Base-by-base conservation (phyloP, 768 basidiomycete genomes). In the Saitozyma podzolica region DNA sequence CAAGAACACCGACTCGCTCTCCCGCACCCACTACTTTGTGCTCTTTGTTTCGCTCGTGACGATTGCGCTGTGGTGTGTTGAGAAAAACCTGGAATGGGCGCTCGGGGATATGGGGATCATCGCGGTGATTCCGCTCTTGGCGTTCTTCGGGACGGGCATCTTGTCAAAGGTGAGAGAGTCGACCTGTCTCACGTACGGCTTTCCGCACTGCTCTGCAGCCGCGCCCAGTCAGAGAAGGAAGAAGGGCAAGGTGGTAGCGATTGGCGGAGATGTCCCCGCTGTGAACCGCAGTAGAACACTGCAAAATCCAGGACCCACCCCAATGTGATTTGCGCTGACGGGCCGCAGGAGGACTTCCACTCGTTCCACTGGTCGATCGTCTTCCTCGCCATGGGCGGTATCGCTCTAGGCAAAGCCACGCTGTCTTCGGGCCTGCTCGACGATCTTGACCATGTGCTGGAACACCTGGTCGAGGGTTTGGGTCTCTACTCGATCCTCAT, bases 51-150 rank as follows among this genome's bases (percentile, higher is more conserved):
- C 90, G 68, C 64, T 93, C 29, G 79, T 84, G 56, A 98, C 96
- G 2, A 98, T 99, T 69, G 84, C 70, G 7, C 80, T 98, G 58
- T 97, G 95, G 94, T 94, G 92, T 73, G 78, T 92, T 47, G 93
- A 89, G 66, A 89, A 90, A 73, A 80, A 82, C 72, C 85, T 98
- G 57, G 86, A 94, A 74, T 79, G 82, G 7, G 82, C 82, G 52
- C 84, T 98, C 3, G 96, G 96, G 1, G 93, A 98, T 78, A 99
- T 98, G 94, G 96, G 96, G 40, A 84, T 97, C 70, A 93, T 99
- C 66, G 94, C 95, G 2, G 87, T 98, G 68, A 83, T 99, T 50
- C 96, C 95, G 0, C 84, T 98, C 50, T 84, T 97, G 7, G 89
- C 89, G 0, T 98, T 99, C 82, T 99, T 97, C 79, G 89, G 90